A percentile compares a stretch with the other conserved stretches of the same genome.
Conservation (phyloP, 495 filamentous ascomycete genomes). For the Penicillium soppii region DNA sequence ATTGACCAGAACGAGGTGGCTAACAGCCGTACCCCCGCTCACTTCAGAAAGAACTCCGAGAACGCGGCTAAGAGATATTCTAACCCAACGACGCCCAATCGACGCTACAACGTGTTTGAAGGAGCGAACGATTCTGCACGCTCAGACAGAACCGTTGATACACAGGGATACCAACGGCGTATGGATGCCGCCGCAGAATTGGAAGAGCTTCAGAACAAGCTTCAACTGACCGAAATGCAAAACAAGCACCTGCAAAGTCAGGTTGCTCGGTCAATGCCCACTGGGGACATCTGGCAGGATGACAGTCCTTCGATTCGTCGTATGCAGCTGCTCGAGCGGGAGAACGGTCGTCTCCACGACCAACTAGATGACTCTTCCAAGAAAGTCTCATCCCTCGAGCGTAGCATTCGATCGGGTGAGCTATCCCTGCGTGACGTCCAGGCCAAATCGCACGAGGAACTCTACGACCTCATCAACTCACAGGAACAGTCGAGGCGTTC, state of each 20-base stretch:
- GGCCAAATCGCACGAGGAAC: slow-evolving; percentile 89
- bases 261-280: slow-evolving; percentile 62
- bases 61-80: slow-evolving; percentile 62
- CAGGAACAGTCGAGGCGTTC: slow-evolving; percentile 87
- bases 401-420: slow-evolving; percentile 82
- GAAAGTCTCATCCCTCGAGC: slow-evolving; percentile 89
- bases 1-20: slow-evolving; percentile 81
- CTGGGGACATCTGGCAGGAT: slow-evolving; percentile 64
- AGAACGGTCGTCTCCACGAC: slow-evolving; percentile 88
- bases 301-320: slow-evolving; percentile 82
- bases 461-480: slow-evolving; percentile 89
- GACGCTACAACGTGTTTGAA: slow-evolving; percentile 63
- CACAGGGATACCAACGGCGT: slow-evolving; percentile 79
- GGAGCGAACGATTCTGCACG: slow-evolving; percentile 73
- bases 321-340: slow-evolving; percentile 88
- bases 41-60: slow-evolving; percentile 72
- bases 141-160: slow-evolving; percentile 88
- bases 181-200: slow-evolving; percentile 91
- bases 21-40: slow-evolving; percentile 72
- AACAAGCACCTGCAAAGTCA: slow-evolving; percentile 93
- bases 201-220: slow-evolving; percentile 90
- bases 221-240: slow-evolving; percentile 94
- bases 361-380: slow-evolving; percentile 93
- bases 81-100: slow-evolving; percentile 71
- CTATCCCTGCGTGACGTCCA: slow-evolving; percentile 89